Evolutionary conservation across 352 stramenopile species (phyloP).

Genomic region (Thalassiosira exigua): DNA sequence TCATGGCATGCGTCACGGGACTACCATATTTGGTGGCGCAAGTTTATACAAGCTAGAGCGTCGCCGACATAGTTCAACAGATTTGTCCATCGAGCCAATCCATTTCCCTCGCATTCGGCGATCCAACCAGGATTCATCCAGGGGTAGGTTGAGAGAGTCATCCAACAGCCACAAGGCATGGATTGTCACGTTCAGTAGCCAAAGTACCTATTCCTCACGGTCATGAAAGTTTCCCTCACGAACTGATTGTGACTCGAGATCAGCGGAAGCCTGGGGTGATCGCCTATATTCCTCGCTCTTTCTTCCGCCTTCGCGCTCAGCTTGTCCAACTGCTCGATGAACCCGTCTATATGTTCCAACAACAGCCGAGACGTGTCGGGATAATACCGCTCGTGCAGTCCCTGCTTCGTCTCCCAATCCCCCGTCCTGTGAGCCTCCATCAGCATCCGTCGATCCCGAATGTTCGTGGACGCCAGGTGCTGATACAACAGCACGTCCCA

Average conservation of each 20-base stretch:
- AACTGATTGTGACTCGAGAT: conserved; percentile 68
- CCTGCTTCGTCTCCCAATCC: conserved; percentile 53
- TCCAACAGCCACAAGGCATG: too few relatives aligned
- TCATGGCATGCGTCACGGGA: too few relatives aligned
- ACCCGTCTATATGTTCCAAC: conserved; percentile 58
- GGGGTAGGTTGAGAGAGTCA: too few relatives aligned
- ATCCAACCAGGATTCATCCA: too few relatives aligned
- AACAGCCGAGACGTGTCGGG: conserved; percentile 39
- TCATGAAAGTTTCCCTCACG: conserved; percentile 64
- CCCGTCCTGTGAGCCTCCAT: conserved; percentile 49
- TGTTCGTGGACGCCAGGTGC: conserved; percentile 34
- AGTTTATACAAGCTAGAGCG: too few relatives aligned
- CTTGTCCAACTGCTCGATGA: conserved; percentile 56
- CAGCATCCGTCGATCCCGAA: conserved; percentile 38
- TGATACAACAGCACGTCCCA: conserved; percentile 71
- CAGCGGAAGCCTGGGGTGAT: conserved; percentile 60
- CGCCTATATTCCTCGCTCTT: conserved; percentile 26
- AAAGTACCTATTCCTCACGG: conserved; percentile 46
- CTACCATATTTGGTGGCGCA: too few relatives aligned
- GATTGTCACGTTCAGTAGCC: too few relatives aligned
- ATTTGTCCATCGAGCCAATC: too few relatives aligned
- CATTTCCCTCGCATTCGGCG: too few relatives aligned
- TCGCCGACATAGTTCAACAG: too few relatives aligned
- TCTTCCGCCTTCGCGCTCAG: conserved; percentile 51
- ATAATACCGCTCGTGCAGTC: conserved; percentile 63